Percentiles rank a stretch among this genome's conserved stretches.
These are phyloP conservation scores for Fibroporia radiculosa DNA, from an alignment of 768 basidiomycete species.

Conservation along the genomic window DNA sequence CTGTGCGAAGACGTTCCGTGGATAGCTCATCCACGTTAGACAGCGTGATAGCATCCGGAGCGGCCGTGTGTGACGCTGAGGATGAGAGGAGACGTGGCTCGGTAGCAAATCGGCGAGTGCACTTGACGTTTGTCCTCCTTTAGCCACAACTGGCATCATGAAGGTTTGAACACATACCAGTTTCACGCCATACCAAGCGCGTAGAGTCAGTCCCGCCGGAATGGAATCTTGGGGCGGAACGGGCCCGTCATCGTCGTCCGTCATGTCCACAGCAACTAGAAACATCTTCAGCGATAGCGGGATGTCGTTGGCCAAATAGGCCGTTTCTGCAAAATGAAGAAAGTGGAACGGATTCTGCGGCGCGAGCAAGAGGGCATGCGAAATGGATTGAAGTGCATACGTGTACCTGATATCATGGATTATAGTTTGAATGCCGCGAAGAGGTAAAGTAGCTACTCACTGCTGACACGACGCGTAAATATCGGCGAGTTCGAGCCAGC, in stretches of 20 bases:
- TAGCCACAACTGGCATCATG: neutral
- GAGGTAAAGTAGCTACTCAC: constrained; percentile 34
- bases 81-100: constrained; percentile 29
- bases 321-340: constrained; percentile 83
- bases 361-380: constrained; percentile 73
- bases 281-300: constrained; percentile 74
- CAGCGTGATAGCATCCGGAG: constrained; percentile 42
- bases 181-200: constrained; percentile 83
- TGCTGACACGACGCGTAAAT: constrained; percentile 69
- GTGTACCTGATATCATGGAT: constrained; percentile 47
- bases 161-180: constrained; percentile 40
- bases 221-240: constrained; percentile 41
- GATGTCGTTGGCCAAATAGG: constrained; percentile 71
- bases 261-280: constrained; percentile 75
- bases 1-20: constrained; percentile 58
- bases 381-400: constrained; percentile 63
- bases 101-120: constrained; percentile 45
- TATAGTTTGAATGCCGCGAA: neutral
- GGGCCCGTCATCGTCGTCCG: constrained; percentile 49
- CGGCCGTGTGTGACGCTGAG: constrained; percentile 51
- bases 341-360: constrained; percentile 84
- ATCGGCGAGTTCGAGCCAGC: constrained; percentile 81
- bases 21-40: constrained; percentile 62
- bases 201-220: constrained; percentile 44
- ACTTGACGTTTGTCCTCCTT: constrained; percentile 31